phyloP scores from a whole-genome alignment of 2,329 filamentous ascomycete species.

The Pseudogymnoascus sp. region DNA sequence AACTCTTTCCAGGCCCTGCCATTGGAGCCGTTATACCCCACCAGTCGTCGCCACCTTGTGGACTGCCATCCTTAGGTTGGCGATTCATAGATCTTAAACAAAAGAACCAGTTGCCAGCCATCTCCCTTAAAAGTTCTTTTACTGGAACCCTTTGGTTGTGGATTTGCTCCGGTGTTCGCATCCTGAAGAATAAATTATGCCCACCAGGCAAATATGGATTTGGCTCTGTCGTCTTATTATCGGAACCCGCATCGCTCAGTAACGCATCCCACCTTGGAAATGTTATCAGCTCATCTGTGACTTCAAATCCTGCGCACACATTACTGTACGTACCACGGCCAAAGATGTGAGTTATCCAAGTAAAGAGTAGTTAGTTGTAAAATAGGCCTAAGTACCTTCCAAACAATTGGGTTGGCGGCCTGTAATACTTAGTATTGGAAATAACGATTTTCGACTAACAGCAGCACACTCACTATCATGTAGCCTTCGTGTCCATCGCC shows the following conservation, averaged over 20 bases:
- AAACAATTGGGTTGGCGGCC: not conserved
- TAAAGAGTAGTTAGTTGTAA: not conserved
- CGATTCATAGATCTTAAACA: not conserved
- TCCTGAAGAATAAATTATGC: not conserved
- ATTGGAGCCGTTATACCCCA: not conserved
- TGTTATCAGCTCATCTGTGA: not conserved
- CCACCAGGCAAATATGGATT: not conserved
- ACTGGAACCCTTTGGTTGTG: not conserved
- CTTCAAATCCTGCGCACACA: not conserved
- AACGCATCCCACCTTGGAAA: not conserved
- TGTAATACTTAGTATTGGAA: not conserved
- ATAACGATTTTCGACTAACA: not conserved
- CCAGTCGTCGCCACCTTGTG: not conserved
- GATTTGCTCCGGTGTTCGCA: not conserved
- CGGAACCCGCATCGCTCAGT: not conserved
- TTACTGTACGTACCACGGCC: not conserved
- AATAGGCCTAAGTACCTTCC: not conserved
- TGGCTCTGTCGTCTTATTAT: not conserved
- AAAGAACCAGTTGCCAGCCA: not conserved
- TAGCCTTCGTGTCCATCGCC: not conserved
- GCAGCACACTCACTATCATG: not conserved
- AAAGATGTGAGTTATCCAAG: not conserved
- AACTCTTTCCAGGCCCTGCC: not conserved
- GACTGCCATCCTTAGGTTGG: not conserved
- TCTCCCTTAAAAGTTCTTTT: not conserved